Base-by-base conservation (phyloP, 768 basidiomycete genomes). In the Lenzites betulinus region DNA sequence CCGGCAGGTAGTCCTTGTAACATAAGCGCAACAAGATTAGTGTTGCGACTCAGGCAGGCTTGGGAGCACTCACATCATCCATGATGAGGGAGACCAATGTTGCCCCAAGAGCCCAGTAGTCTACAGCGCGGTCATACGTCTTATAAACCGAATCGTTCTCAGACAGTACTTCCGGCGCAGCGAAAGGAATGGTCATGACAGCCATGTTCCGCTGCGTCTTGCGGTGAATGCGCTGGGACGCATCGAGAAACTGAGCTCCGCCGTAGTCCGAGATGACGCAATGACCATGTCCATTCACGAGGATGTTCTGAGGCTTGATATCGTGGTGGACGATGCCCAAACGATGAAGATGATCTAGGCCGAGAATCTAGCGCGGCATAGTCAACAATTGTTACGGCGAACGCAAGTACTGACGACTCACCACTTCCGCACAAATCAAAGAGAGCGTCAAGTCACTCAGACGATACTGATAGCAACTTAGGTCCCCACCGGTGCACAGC, bases 241-340 rank as follows among this genome's bases (percentile, higher is more conserved):
- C 78, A 78, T 42, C 74, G 71, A 81, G 78, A 48, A 80, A 75
- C 38, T 58, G 54, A 1, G 81, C 79, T n/a, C 82, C 69, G 4
- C 83, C 83, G 65, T 81, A 84, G 69, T 85, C 84, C n/a, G 80
- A 78, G 56, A 85, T 80, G 66, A 83, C 81, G 71, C 83, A 69
- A 53, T 73, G 71, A 9, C 72, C 71, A 9, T 63, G 52, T 4
- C 64, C 68, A 60, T 73, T 71, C n/a, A 77, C 69, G 35, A 77
- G 69, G 42, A 79, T 65, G 60, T 84, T 84, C 58, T 81, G 81
- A 0, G 84, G 84, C 65, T 85, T 85, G 12, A 85, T 62, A 67
- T 85, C 84, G 20, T 83, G 77, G 68, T 85, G 84, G 0, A 84
- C 81, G 63, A 84, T 81, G 52, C 80, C 78, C 65, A 79, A 76